These are phyloP conservation scores for Cymbopogon flexuosus DNA, from an alignment of 202 grass and related monocot genomes.

Conservation along the genomic window DNA sequence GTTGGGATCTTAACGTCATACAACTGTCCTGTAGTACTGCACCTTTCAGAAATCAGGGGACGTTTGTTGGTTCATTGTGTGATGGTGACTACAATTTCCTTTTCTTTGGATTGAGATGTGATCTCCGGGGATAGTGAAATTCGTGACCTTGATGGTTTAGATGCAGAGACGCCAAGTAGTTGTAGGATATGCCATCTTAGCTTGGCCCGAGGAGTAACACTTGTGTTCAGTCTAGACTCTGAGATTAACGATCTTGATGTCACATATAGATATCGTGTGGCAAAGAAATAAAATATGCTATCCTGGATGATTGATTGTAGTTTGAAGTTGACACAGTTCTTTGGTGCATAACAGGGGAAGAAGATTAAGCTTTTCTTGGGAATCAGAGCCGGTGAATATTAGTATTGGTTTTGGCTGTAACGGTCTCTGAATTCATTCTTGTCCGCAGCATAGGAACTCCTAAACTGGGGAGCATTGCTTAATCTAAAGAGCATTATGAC, in stretches of 20 bases:
- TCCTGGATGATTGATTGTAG: not conserved
- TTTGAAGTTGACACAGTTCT: not conserved
- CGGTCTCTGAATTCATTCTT: slow-evolving; percentile 2
- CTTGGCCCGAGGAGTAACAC: not conserved
- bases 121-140: not conserved
- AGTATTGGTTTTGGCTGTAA: not conserved
- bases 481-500: not conserved
- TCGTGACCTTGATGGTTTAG: not conserved
- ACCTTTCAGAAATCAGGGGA: slow-evolving; percentile 3
- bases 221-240: not conserved
- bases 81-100: not conserved
- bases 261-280: not conserved
- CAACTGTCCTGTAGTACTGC: not conserved
- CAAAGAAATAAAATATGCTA: not conserved
- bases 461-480: not conserved
- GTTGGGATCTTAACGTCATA: not conserved
- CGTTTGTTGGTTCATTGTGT: not conserved
- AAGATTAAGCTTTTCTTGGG: not conserved
- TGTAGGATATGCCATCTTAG: not conserved
- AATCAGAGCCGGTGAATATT: not conserved
- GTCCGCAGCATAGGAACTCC: not conserved
- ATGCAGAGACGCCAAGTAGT: not conserved
- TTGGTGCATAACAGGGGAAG: not conserved
- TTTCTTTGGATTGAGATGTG: not conserved
- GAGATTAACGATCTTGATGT: not conserved